A percentile compares a stretch with the other conserved stretches of the same genome.
phyloP scores from a whole-genome alignment of 2,329 filamentous ascomycete genomes.

The Leptographium wingfieldii region DNA sequence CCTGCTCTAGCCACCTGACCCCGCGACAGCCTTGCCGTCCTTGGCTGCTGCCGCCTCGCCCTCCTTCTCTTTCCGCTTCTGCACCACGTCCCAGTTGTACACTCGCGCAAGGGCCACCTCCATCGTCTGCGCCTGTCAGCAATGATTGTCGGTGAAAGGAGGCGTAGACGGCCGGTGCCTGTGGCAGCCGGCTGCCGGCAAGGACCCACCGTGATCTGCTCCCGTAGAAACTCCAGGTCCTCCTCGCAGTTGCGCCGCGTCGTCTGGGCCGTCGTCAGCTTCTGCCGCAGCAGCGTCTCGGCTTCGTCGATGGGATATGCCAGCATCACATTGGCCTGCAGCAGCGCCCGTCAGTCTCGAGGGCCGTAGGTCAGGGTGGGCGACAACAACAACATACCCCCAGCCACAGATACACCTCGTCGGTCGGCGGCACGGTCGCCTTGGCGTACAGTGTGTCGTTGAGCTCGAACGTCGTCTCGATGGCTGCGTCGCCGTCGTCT shows the following conservation, averaged over 20 bases:
- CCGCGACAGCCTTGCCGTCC: conserved; percentile 24
- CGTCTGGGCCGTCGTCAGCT: conserved; percentile 65
- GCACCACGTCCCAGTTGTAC: conserved; percentile 99
- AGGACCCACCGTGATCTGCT: conserved; percentile 80
- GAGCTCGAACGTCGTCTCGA: conserved; percentile 89
- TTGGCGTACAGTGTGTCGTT: conserved; percentile 93
- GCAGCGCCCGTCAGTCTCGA: background rate
- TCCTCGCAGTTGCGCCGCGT: conserved; percentile 86
- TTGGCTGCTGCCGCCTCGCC: conserved; percentile 38
- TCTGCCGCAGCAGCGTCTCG: conserved; percentile 61
- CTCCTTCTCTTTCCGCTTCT: conserved; percentile 81
- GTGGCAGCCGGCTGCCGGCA: background rate
- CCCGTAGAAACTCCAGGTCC: conserved; percentile 86
- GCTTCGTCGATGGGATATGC: conserved; percentile 87
- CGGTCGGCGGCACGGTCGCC: conserved; percentile 65
- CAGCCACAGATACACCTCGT: conserved; percentile 97
- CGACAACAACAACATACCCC: conserved; percentile 42
- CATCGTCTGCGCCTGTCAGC: conserved; percentile 53
- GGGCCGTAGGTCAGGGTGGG: background rate
- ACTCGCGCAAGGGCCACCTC: conserved; percentile 92
- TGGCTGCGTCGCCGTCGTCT: conserved; percentile 41
- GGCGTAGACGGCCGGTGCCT: too few species aligned
- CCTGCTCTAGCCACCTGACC: conserved; percentile 17
- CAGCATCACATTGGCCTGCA: conserved; percentile 88
- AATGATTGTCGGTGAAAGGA: too few species aligned